Conservation (phyloP, 2,329 filamentous ascomycete species). For the Penicillium sp. region DNA sequence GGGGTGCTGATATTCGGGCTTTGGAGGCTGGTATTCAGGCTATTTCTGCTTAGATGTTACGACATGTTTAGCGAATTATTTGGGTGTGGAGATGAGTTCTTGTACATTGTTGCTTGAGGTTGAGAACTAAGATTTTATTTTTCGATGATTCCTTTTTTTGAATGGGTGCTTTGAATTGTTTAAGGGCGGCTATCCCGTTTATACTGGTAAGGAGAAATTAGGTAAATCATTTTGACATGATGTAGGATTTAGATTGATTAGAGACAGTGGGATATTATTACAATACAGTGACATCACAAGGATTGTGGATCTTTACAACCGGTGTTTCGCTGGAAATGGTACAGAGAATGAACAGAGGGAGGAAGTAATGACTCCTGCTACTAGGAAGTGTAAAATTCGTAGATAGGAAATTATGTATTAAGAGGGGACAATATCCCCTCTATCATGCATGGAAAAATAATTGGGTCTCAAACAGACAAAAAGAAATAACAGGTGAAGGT, state of each 20-base stretch:
- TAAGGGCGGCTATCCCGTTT: too few species aligned
- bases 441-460: slow-evolving; percentile 10
- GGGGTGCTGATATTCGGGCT: slow-evolving; percentile 30
- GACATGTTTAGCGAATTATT: background rate
- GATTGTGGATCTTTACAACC: too few species aligned
- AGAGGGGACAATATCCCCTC: slow-evolving; percentile 6
- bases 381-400: background rate
- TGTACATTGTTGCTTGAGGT: background rate
- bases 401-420: slow-evolving; percentile 19
- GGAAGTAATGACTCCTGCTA: too few species aligned
- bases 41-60: slow-evolving; percentile 13
- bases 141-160: too few species aligned
- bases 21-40: slow-evolving; percentile 29
- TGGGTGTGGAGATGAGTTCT: background rate
- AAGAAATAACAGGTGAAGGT: slow-evolving; percentile 15
- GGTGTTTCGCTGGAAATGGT: too few species aligned
- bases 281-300: too few species aligned
- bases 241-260: too few species aligned
- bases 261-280: too few species aligned
- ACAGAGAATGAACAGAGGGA: too few species aligned
- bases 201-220: too few species aligned
- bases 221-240: too few species aligned
- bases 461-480: slow-evolving; percentile 13
- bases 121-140: background rate
- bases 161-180: too few species aligned